These are phyloP conservation scores for Eutrema salsugineum DNA, from an alignment of 441 rosid species.

Conservation along the genomic window DNA sequence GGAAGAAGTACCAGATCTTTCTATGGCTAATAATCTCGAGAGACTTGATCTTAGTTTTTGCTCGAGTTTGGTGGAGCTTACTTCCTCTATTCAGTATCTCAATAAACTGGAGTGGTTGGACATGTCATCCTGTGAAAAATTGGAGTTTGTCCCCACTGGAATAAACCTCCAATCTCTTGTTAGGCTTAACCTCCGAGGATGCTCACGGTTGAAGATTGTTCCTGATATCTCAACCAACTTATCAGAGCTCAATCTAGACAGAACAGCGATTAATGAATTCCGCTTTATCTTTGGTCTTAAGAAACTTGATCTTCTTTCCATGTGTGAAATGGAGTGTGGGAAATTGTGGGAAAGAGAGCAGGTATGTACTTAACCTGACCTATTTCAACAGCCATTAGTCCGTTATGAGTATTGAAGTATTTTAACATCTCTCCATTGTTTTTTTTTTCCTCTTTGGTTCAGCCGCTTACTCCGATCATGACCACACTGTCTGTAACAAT, in stretches of 20 bases:
- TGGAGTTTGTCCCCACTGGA: no score
- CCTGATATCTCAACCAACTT: neutral
- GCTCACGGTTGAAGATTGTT: neutral
- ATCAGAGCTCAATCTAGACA: neutral
- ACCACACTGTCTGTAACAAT: no score
- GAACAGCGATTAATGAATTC: neutral
- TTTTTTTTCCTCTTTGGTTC: no score
- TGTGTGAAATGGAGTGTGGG: no score
- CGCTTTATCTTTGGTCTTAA: no score
- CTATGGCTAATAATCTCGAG: neutral
- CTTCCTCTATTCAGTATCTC: neutral
- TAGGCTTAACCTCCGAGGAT: neutral
- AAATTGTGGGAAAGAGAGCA: neutral
- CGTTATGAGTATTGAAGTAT: no score
- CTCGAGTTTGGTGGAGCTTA: neutral
- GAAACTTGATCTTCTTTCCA: no score
- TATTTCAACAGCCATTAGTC: no score
- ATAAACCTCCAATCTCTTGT: neutral
- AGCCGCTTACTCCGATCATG: no score
- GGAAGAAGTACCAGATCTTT: neutral
- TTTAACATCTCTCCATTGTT: no score
- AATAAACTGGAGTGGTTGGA: neutral
- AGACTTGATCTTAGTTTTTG: fast-evolving
- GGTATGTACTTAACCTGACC: no score
- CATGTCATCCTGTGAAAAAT: no score